Base-by-base conservation (phyloP, 2,329 filamentous ascomycete species). In the Fusarium musae region DNA sequence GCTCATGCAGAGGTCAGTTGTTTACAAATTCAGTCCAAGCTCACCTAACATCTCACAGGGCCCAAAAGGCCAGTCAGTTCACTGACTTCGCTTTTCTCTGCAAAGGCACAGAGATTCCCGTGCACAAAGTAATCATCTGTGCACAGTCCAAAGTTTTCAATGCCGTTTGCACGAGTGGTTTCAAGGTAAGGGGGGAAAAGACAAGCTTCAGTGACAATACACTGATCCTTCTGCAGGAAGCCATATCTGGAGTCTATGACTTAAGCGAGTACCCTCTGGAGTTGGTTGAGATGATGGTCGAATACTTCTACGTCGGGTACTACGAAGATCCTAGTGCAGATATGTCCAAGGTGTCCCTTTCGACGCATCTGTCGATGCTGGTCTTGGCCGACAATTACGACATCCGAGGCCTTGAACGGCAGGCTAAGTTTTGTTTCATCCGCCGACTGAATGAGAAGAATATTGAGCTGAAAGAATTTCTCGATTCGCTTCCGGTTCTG, bases 211-310 rank as follows among this genome's bases (percentile, higher is more conserved):
- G 13, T 9, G 4, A 9, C 2, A 15, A 53, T 23, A n/a, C 32
- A 19, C 42, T 68, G 5, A 65, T 15, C 9, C 1, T n/a, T 16
- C 11, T 9, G 13, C 6, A 71, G 60, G 66, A 70, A 50, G 49
- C 63, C 34, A 42, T 6, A 2, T 60, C 67, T 9, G 36, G 43
- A 12, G 63, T 42, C 7, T 71, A 61, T 62, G 34, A 53, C 46
- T 39, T 46, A 12, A 53, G 10, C n/a, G 47, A 34, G 9, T 67
- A 10, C 16, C 16, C 30, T 9, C 11, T 50, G 16, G n/a, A 19
- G 34, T 10, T 4, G 2, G 30, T 34, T 6, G 47, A 34, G 16
- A 34, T 5, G 47, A 50, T 50, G 47, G 47, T 19, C 16, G 30
- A 50, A 16, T 19, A 50, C 16, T 9, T 50, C 8, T 50, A 50